Evolutionary conservation across 495 filamentous ascomycete genomes (phyloP).

Genomic region (Aspergillus funiculosus): DNA sequence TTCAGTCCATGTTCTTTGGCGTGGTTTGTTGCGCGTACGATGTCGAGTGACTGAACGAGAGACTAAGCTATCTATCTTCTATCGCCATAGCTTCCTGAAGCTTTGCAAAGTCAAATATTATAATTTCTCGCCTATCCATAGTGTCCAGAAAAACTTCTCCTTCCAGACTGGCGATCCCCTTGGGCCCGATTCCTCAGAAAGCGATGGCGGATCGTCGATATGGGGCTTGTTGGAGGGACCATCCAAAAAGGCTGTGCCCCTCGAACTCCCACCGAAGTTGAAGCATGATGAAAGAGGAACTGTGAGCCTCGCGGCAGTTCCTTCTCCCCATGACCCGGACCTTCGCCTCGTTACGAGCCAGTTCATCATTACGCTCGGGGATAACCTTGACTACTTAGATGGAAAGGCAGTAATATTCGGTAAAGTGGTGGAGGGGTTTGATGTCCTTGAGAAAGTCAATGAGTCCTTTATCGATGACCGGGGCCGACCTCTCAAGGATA

Average conservation of each 20-base stretch:
- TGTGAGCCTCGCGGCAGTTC: conserved; percentile 89
- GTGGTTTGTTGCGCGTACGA: conserved; percentile 13
- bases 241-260: conserved; percentile 70
- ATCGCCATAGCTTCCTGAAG: conserved; percentile 75
- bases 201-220: conserved; percentile 86
- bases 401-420: conserved; percentile 92
- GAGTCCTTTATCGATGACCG: conserved; percentile 76
- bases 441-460: conserved; percentile 89
- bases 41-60: conserved; percentile 36
- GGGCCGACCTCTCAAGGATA: conserved; percentile 81
- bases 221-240: conserved; percentile 77
- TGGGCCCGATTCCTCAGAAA: conserved; percentile 71
- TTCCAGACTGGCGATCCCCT: conserved; percentile 94
- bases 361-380: conserved; percentile 83
- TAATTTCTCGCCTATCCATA: conserved; percentile 88
- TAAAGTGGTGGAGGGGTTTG: conserved; percentile 89
- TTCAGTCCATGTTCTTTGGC: conserved; percentile 7
- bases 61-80: conserved; percentile 46
- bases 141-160: conserved; percentile 83
- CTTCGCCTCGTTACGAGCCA: conserved; percentile 76
- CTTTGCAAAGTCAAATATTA: conserved; percentile 98
- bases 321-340: conserved; percentile 70
- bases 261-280: conserved; percentile 74
- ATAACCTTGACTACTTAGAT: conserved; percentile 82
- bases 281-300: conserved; percentile 83